phyloP scores from a whole-genome alignment of 1,284 basidiomycete species.

The Bjerkandera adusta region DNA sequence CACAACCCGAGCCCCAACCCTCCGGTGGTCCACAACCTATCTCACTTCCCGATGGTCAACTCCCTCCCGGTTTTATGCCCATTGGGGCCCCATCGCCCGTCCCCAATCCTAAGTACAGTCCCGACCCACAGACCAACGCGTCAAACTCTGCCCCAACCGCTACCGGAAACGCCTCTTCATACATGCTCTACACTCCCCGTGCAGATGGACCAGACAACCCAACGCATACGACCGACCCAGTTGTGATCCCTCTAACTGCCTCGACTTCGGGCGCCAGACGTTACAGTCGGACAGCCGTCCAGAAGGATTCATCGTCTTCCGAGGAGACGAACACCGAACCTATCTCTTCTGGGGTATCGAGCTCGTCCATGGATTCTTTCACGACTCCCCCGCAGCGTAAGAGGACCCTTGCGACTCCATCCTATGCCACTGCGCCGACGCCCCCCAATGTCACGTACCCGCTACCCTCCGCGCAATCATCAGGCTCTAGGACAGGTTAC shows the following conservation, averaged over 20 bases:
- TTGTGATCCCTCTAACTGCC: conserved; percentile 15
- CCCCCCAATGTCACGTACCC: conserved; percentile 18
- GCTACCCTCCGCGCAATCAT: conserved; percentile 4
- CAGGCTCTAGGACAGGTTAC: conserved; percentile 4
- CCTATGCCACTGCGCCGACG: conserved; percentile 17
- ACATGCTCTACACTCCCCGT: conserved; percentile 14
- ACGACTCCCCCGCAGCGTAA: conserved; percentile 17
- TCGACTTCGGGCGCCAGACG: conserved; percentile 4
- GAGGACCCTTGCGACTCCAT: conserved; percentile 1
- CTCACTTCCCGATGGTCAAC: conserved; percentile 17
- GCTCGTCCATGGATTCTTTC: conserved; percentile 15
- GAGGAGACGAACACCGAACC: neutral
- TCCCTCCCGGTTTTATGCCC: conserved; percentile 32
- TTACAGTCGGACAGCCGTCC: conserved; percentile 15
- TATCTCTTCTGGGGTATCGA: conserved; percentile 6
- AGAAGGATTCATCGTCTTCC: conserved; percentile 10
- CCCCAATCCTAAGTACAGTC: conserved; percentile 3
- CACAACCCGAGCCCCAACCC: conserved; percentile 2
- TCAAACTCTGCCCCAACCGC: conserved; percentile 11
- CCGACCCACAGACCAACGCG: conserved; percentile 1
- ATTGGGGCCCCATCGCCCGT: conserved; percentile 22
- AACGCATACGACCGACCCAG: conserved; percentile 9
- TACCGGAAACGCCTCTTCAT: conserved; percentile 5
- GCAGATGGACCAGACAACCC: conserved; percentile 8
- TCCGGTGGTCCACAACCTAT: conserved; percentile 8